Base-by-base conservation (phyloP, 768 basidiomycete genomes). In the Boletus rubescentipes region DNA sequence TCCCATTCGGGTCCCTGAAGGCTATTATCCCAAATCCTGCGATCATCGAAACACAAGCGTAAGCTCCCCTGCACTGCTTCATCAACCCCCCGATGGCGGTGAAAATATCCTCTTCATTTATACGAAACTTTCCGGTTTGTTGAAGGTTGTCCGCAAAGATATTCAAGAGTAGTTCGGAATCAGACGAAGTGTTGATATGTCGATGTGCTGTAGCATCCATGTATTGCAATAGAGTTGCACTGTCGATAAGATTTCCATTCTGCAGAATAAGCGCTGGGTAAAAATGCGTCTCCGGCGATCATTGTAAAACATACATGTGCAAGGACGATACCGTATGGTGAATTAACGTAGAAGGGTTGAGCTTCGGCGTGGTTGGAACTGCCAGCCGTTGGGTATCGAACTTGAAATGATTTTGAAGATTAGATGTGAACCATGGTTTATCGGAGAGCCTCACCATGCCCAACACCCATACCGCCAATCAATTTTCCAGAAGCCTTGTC, bases 301-400 rank as follows among this genome's bases (percentile, higher is more conserved):
- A 18, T 18, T 2, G 39, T 14, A 18, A 49, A 29, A 77, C 87
- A 59, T 70, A 95, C 96, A 78, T 99, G 96, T 18, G 92, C 97
- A 67, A 99, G 89, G 57, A 95, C 93, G 66, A 99, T 96, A 47
- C 97, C 97, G 70, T 98, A 99, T 4, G 97, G 97, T n/a, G 94
- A 96, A 76, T 99, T 99, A 63, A 99, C 97, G 69, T 99, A 99
- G 79, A 99, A 99, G 1, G 97, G 97, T 68, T 99, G 97, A 9
- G 97, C 95, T 70, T 99, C 97, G 11, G 96, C 88, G 61, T 97
- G 91, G 53, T 94, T 91, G 54, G 93, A 97, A 67, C 93, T 93
- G 46, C 97, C 97, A 49, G 97, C 97, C 56, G 97, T 98, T 10
- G 97, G 97, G 73, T 99, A 98, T 53, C 97, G 86, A 50, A 96